A percentile compares a stretch with the other conserved stretches of the same genome.
Evolutionary conservation across 306 rosid genomes (phyloP).

Genomic region (Dalbergia cultrata): DNA sequence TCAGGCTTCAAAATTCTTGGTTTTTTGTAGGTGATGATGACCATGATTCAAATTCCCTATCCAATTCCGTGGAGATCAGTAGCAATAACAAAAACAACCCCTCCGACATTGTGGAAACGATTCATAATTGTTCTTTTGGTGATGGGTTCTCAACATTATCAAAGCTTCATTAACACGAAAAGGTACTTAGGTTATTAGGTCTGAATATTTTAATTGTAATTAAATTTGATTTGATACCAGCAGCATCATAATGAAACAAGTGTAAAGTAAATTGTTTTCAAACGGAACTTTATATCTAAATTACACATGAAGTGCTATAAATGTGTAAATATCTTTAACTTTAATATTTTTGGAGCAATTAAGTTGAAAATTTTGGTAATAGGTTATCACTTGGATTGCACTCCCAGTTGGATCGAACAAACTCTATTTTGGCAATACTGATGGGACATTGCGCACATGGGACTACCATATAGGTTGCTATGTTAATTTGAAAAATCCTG

Average conservation of each 20-base stretch:
- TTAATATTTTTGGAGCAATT: neutral
- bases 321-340: neutral
- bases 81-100: too few species aligned
- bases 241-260: neutral
- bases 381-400: slow-evolving; percentile 59
- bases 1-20: too few species aligned
- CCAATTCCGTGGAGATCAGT: too few species aligned
- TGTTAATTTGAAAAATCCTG: slow-evolving; percentile 36
- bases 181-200: slow-evolving; percentile 51
- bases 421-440: slow-evolving; percentile 56
- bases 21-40: too few species aligned
- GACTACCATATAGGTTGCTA: slow-evolving; percentile 58
- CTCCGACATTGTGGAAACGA: too few species aligned
- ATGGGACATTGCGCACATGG: slow-evolving; percentile 60
- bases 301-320: neutral
- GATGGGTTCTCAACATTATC: slow-evolving; percentile 45
- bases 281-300: neutral
- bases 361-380: slow-evolving; percentile 12
- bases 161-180: slow-evolving; percentile 59
- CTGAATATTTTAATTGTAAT: neutral
- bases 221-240: neutral
- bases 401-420: slow-evolving; percentile 50
- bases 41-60: too few species aligned
- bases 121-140: too few species aligned
- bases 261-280: too few species aligned